phyloP scores from a whole-genome alignment of 257 asterid species.

The Voacanga thouarsii region DNA sequence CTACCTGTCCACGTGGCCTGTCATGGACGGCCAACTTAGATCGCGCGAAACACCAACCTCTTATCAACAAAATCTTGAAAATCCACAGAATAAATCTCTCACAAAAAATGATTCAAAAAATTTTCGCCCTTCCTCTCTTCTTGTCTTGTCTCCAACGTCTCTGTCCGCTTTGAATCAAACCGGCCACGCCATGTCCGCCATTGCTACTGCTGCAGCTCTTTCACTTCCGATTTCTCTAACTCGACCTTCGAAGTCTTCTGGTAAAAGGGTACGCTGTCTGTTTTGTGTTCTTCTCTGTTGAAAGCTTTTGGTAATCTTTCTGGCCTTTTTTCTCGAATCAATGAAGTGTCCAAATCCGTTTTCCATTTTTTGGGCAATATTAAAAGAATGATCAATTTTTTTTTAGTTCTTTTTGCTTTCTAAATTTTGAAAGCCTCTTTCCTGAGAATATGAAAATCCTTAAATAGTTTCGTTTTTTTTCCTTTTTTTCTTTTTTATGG shows the following conservation, averaged over 20 bases:
- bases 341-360: background rate
- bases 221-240: constrained; percentile 60
- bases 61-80: constrained; percentile 48
- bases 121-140: constrained; percentile 15
- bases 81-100: constrained; percentile 19
- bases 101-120: constrained; percentile 1
- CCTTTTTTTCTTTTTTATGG: background rate
- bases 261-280: constrained; percentile 48
- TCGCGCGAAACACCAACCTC: constrained; percentile 59
- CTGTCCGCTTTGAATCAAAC: constrained; percentile 2
- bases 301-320: background rate
- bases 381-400: no score
- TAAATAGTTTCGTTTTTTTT: background rate
- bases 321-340: constrained; percentile 6
- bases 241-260: constrained; percentile 47
- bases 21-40: constrained; percentile 48
- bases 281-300: no score
- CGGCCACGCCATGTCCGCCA: constrained; percentile 62
- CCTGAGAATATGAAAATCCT: no score
- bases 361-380: background rate
- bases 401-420: no score
- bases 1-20: constrained; percentile 50
- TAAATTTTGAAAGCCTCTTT: no score
- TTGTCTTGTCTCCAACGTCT: constrained; percentile 9
- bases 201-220: constrained; percentile 83